Base-by-base conservation (phyloP, 352 stramenopile genomes). In the Phytophthora europaea region DNA sequence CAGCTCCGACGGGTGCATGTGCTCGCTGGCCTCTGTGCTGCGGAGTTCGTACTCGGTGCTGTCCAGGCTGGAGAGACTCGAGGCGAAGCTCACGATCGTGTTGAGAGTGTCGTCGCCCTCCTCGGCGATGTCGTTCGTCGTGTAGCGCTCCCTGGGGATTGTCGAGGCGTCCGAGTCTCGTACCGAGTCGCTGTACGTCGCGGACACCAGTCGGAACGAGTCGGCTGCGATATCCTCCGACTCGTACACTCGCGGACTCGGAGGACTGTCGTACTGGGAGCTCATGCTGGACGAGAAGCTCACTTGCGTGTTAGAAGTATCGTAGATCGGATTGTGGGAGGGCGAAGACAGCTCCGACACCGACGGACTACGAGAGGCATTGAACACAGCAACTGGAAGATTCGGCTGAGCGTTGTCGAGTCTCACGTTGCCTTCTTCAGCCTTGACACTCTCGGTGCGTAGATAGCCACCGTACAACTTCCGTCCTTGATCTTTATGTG, bases 21-120 rank as follows among this genome's bases (percentile, higher is more conserved):
- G 48, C 43, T 86, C 79, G 53, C 74, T 84, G 4, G 73, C 79
- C 18, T 70, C 76, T 3, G 76, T 85, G 52, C 83, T 67, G 38
- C 79, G 74, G 53, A 71, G 33, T 15, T 55, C 65, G 38, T 78
- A 80, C 61, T 70, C n/a, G 2, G 65, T 47, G 12, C 59, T 72
- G n/a, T 82, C 45, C 18, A 70, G 34, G 18, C 69, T 80, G 22
- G 73, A 78, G 20, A 73, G 51, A 40, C 65, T 79, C 31, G 76
- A 83, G 43, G 54, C 51, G 31, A 81, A 68, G 50, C 77, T 81
- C 55, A 67, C 55, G 54, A 61, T 75, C 34, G 63, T 65, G 59
- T 65, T 73, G 45, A 58, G 67, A 4, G 26, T 7, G 18, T 45
- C 43, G 6, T 70, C 61, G 13, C 54, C 16, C 1, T 54, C 58